Evolutionary conservation across 345 rosid genomes (phyloP).

Genomic region (Syzygium oleosum): DNA sequence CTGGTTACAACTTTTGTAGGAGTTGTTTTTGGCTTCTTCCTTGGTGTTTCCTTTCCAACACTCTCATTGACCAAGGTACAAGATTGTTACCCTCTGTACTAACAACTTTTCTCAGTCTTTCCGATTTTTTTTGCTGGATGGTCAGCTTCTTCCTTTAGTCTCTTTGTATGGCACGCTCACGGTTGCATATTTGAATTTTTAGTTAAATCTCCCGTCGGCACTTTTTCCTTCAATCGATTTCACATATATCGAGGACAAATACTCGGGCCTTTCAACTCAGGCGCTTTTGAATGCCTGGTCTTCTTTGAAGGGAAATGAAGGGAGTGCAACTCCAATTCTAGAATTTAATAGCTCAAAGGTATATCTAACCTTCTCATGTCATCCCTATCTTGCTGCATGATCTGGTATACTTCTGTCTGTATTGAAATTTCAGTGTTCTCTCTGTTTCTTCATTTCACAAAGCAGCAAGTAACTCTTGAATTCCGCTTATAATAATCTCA

Average conservation of each 20-base stretch:
- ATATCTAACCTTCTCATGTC: neutral
- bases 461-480: neutral
- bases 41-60: constrained; percentile 76
- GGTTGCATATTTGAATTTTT: constrained; percentile 8
- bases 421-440: neutral
- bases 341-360: constrained; percentile 47
- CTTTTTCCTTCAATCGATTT: constrained; percentile 80
- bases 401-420: neutral
- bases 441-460: neutral
- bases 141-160: neutral
- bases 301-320: constrained; percentile 40
- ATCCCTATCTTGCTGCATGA: neutral
- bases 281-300: constrained; percentile 58
- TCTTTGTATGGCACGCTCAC: neutral
- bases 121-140: neutral
- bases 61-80: constrained; percentile 67
- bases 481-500: neutral
- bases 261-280: constrained; percentile 69
- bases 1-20: constrained; percentile 58
- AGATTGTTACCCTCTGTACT: neutral
- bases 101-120: neutral
- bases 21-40: constrained; percentile 65
- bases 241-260: constrained; percentile 70
- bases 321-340: constrained; percentile 10
- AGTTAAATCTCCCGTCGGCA: constrained; percentile 83